Percentiles rank a stretch among this genome's conserved stretches.
phyloP scores from a whole-genome alignment of 208 protist genomes.

The Leishmania tropica region DNA sequence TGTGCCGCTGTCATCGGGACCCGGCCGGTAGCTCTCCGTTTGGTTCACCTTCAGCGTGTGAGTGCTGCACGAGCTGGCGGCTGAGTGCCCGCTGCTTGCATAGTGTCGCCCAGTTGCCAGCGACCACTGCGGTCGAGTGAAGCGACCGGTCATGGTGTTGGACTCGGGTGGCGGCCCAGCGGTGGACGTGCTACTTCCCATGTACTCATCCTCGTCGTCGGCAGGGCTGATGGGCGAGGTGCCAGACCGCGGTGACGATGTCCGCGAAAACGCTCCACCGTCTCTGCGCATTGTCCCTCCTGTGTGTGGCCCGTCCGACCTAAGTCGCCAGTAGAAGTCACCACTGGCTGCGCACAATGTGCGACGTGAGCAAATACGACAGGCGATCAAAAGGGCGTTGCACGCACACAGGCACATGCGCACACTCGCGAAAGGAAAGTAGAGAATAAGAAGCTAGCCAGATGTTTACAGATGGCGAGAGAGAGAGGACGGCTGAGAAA shows the following conservation, averaged over 20 bases:
- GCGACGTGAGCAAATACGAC: not conserved
- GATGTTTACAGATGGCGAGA: not conserved
- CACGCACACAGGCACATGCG: too few relatives aligned
- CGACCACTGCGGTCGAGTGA: constrained; percentile 43
- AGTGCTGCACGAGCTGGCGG: constrained; percentile 30
- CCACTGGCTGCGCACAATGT: not conserved
- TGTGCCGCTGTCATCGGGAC: constrained; percentile 24
- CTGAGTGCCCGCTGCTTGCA: constrained; percentile 21
- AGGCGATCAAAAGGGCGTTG: not conserved
- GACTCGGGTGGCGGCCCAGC: constrained; percentile 74
- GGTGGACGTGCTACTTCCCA: constrained; percentile 81
- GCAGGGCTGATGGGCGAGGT: constrained; percentile 26
- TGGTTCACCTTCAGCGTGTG: constrained; percentile 36
- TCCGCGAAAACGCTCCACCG: constrained; percentile 12
- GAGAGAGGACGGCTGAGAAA: not conserved
- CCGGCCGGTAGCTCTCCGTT: constrained; percentile 39
- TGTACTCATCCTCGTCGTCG: constrained; percentile 54
- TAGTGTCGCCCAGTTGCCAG: constrained; percentile 29
- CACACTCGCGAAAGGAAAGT: too few relatives aligned
- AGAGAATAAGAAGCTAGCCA: not conserved
- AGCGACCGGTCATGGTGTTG: constrained; percentile 55
- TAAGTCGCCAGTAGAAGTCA: not conserved
- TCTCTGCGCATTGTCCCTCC: constrained; percentile 12
- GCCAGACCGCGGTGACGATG: constrained; percentile 15
- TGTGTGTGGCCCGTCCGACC: not conserved